A percentile compares a stretch with the other conserved stretches of the same genome.
Conservation (phyloP, 208 protist genomes). For the Perkinsela sp. region DNA sequence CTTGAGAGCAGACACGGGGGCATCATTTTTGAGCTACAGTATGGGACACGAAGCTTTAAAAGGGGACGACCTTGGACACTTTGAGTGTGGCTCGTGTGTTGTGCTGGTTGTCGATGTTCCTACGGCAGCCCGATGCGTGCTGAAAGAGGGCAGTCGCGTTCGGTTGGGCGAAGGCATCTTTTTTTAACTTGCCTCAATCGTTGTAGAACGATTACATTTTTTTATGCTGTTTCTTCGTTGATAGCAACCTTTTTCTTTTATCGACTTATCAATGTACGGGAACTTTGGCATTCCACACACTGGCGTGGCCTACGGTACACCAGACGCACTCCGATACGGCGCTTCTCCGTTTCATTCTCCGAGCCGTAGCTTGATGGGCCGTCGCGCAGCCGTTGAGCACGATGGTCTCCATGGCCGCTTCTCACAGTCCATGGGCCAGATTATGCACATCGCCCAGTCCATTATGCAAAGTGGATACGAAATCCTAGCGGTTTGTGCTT, state of each 20-base stretch:
- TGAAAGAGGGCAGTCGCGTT: neutral
- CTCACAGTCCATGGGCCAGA: neutral
- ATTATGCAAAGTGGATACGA: neutral
- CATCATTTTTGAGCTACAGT: neutral
- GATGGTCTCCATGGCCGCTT: neutral
- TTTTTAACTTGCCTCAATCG: too few species aligned
- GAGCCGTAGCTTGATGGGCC: neutral
- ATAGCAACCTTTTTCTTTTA: too few species aligned
- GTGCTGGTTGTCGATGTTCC: neutral
- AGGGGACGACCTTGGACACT: neutral
- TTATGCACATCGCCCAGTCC: neutral
- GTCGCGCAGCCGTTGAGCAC: neutral
- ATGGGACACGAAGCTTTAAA: neutral
- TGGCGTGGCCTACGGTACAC: too few species aligned
- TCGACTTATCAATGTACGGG: neutral
- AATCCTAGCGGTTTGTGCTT: neutral
- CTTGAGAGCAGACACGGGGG: neutral
- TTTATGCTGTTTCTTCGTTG: too few species aligned
- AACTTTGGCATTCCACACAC: conserved; percentile 1
- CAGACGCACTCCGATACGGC: neutral
- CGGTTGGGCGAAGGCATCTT: neutral
- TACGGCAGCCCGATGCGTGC: neutral
- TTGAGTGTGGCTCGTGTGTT: neutral
- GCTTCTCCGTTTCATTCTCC: neutral
- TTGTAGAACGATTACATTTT: too few species aligned